These are phyloP conservation scores for Globisporangium megalacanthum DNA, from an alignment of 352 stramenopile species.

Conservation along the genomic window DNA sequence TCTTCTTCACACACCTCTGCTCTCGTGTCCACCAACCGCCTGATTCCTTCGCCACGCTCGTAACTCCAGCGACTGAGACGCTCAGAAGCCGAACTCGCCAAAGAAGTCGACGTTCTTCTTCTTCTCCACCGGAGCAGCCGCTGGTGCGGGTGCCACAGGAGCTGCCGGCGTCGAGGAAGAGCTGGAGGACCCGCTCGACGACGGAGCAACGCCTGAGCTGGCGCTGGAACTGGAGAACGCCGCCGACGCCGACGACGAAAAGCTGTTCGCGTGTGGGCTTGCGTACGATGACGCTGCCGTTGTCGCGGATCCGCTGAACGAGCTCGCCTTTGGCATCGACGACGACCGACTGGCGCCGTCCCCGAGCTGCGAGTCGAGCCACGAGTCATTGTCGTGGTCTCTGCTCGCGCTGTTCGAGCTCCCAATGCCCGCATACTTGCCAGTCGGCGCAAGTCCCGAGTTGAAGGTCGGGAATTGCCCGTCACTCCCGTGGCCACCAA, in stretches of 20 bases:
- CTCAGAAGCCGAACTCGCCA: slow-evolving; percentile 74
- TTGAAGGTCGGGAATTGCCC: slow-evolving; percentile 57
- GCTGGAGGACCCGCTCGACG: slow-evolving; percentile 17
- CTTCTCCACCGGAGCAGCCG: slow-evolving; percentile 24
- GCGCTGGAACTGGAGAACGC: slow-evolving; percentile 21
- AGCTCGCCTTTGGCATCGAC: slow-evolving; percentile 23
- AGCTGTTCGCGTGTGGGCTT: slow-evolving; percentile 28
- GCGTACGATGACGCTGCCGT: slow-evolving; percentile 7
- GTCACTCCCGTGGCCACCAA: slow-evolving; percentile 11
- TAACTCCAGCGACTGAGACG: neutral
- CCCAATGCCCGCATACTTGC: slow-evolving; percentile 63
- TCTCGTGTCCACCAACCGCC: neutral
- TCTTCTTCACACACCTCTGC: neutral
- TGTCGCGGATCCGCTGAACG: slow-evolving; percentile 21
- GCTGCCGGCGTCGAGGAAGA: slow-evolving; percentile 3
- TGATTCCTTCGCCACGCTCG: slow-evolving; percentile 7
- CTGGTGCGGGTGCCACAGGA: slow-evolving; percentile 11
- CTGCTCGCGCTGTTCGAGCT: slow-evolving; percentile 19
- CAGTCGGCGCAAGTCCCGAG: slow-evolving; percentile 36
- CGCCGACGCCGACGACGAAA: slow-evolving; percentile 37
- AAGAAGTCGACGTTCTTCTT: slow-evolving; percentile 88
- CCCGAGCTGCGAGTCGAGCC: slow-evolving; percentile 47
- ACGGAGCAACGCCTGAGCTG: slow-evolving; percentile 17
- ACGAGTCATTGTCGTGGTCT: slow-evolving; percentile 67
- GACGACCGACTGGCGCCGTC: slow-evolving; percentile 10